These are phyloP conservation scores for Neurospora sp. DNA, from an alignment of 495 filamentous ascomycete species.

Conservation along the genomic window DNA sequence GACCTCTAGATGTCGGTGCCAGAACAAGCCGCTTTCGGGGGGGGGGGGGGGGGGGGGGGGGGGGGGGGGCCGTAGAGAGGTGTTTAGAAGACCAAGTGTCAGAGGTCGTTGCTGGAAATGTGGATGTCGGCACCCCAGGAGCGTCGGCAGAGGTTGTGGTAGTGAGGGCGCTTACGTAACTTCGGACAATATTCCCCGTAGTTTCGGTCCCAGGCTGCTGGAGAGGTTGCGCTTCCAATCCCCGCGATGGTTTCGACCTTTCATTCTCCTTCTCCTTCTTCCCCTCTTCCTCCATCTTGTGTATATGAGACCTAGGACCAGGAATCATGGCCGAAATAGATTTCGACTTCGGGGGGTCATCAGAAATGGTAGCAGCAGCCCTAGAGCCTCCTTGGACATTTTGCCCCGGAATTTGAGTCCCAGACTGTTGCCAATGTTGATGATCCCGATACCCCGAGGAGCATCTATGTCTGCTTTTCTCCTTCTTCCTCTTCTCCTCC, in stretches of 20 bases:
- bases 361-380: neutral
- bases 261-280: neutral
- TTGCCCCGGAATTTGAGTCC: neutral
- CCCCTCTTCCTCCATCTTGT: neutral
- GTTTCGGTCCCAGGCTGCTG: neutral
- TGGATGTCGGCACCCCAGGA: neutral
- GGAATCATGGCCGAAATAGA: neutral
- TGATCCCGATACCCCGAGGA: too few species aligned
- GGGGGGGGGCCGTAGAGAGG: neutral
- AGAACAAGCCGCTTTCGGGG: neutral
- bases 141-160: neutral
- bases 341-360: neutral
- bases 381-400: neutral
- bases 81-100: neutral
- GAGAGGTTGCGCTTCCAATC: neutral
- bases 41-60: neutral
- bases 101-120: neutral
- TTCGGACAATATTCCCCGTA: neutral
- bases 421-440: neutral
- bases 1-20: neutral
- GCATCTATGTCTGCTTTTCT: too few species aligned
- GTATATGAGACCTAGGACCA: neutral
- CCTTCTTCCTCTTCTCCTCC: too few species aligned
- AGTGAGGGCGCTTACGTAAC: neutral
- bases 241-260: neutral